Conservation (phyloP, 495 filamentous ascomycete species). For the Hypoxylon subgilvum region DNA sequence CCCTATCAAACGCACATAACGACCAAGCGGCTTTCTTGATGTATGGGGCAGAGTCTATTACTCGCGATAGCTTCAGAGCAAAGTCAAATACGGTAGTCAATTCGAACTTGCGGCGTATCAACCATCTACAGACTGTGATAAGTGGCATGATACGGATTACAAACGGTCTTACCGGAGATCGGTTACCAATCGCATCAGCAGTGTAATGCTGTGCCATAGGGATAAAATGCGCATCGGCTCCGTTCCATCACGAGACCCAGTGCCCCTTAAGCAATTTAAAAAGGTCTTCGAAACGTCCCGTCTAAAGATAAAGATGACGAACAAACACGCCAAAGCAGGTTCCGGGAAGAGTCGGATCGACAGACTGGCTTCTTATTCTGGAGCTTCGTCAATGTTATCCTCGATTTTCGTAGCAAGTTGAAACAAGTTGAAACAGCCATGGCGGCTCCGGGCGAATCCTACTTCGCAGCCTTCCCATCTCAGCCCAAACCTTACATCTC, state of each 20-base stretch:
- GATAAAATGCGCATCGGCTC: conserved; percentile 29
- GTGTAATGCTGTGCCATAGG: not conserved
- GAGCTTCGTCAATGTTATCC: not conserved
- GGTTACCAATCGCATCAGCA: not conserved
- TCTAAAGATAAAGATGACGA: too few relatives aligned
- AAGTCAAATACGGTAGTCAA: too few relatives aligned
- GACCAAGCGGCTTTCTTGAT: too few relatives aligned
- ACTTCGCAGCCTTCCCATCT: conserved; percentile 11
- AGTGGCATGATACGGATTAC: not conserved
- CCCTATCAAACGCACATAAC: too few relatives aligned
- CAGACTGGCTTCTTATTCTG: not conserved
- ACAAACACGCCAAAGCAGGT: not conserved
- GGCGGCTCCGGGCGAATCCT: conserved; percentile 29
- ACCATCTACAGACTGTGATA: too few relatives aligned
- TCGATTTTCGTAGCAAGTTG: conserved; percentile 1
- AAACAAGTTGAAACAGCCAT: conserved; percentile 26
- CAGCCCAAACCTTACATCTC: conserved; percentile 44
- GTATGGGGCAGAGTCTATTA: too few relatives aligned
- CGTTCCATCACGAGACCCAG: not conserved
- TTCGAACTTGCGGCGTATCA: too few relatives aligned
- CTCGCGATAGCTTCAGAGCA: too few relatives aligned
- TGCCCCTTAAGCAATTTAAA: not conserved
- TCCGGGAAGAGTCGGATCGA: not conserved
- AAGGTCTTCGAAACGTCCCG: not conserved
- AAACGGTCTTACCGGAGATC: conserved; percentile 18